Conservation (phyloP, 345 rosid species). For the Brassica nigra region DNA sequence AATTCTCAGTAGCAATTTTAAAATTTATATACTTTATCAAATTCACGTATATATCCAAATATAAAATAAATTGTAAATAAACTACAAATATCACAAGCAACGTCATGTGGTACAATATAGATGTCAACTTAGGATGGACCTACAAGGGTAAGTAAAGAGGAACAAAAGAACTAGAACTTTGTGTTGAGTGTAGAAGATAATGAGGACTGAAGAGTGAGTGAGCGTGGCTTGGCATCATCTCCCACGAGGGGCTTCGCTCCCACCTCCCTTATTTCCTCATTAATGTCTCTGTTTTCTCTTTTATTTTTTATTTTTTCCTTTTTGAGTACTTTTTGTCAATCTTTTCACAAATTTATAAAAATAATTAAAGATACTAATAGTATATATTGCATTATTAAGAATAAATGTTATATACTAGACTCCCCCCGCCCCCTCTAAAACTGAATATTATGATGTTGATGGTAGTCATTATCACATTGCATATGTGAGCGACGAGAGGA, state of each 20-base stretch:
- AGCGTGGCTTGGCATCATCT: slow-evolving; percentile 38
- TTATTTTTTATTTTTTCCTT: slow-evolving; percentile 12
- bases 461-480: slow-evolving; percentile 4
- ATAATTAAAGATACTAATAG: neutral
- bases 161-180: slow-evolving; percentile 24
- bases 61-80: neutral
- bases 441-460: slow-evolving; percentile 33
- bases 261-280: slow-evolving; percentile 21
- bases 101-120: neutral
- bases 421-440: neutral
- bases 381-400: slow-evolving; percentile 13
- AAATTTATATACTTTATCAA: neutral
- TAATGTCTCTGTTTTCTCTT: slow-evolving; percentile 29
- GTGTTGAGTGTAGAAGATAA: slow-evolving; percentile 19
- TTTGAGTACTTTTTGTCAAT: slow-evolving; percentile 20
- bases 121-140: slow-evolving; percentile 24
- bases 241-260: slow-evolving; percentile 41
- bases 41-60: neutral
- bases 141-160: slow-evolving; percentile 9
- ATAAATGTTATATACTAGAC: slow-evolving; percentile 9
- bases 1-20: neutral
- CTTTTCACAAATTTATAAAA: neutral
- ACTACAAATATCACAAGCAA: slow-evolving; percentile 12
- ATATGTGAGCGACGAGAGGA: neutral
- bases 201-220: slow-evolving; percentile 13